Evolutionary conservation across 495 filamentous ascomycete species (phyloP), one percentile per base, ranked within the genome.

Genomic region (Massariosphaeria phaeospora): DNA sequence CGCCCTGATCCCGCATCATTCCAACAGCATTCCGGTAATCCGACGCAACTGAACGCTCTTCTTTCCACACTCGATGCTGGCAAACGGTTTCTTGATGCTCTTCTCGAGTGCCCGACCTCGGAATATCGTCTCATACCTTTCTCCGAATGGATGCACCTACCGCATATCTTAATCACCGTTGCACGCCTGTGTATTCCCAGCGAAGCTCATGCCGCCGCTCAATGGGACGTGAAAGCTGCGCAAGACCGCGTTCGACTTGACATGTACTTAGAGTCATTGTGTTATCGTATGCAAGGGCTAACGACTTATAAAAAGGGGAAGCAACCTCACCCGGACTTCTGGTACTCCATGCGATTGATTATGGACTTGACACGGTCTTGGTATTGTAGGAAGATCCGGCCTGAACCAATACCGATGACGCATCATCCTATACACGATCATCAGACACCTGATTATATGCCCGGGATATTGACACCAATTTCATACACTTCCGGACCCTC

Each of bases 221-320:
- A 55, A 35, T 61, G 57, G 57, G 57, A 61, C 29, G 44, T 55
- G 2, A 61, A 55, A 50, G 50, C 51, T 6, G 57, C 57, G 2
- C 57, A 61, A 31, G 57, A 55, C 20, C 57, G 57, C 23, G 50
- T 55, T 12, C 43, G 57, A 2, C 57, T 61, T 13, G 57, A 61
- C 21, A 27, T 61, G 4, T 61, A 49, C 25, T 25, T 61, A 12
- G 57, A 61, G 21, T 61, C 57, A 2, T 36, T 61, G 11, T 61
- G 57, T 27, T 61, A 61, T 30, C 50, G 57, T 2, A 61, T 61
- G 57, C 57, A 61, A 24, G 38, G 38, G 1, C 24, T 61, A 0
- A 31, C 50, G 12, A 46, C 50, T 11, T 59, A 23, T 27, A 35
- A 59, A 11, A 50, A 29, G 30, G 24, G n/a, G 1, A 55, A 43